Percentiles rank a stretch among this genome's conserved stretches.
Evolutionary conservation across 2,329 filamentous ascomycete genomes (phyloP).

Genomic region (Neodidymelliopsis sp.): DNA sequence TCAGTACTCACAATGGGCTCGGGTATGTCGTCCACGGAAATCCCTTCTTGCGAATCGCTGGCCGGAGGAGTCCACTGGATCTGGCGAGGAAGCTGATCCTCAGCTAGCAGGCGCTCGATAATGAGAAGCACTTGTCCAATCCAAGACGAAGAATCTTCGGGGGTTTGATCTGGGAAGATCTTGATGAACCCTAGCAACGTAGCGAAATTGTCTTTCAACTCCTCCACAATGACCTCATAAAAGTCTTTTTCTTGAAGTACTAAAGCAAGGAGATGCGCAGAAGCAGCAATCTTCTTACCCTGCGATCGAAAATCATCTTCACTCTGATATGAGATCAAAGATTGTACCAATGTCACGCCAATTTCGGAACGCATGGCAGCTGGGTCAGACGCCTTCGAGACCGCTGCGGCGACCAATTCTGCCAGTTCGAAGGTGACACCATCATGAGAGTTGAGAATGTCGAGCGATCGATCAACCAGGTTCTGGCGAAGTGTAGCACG

Average conservation of each 20-base stretch:
- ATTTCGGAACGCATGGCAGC: constrained; percentile 73
- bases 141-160: constrained; percentile 88
- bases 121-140: constrained; percentile 89
- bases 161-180: constrained; percentile 68
- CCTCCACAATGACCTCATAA: constrained; percentile 76
- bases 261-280: constrained; percentile 88
- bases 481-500: constrained; percentile 75
- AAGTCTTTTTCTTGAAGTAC: constrained; percentile 84
- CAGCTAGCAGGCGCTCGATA: constrained; percentile 86
- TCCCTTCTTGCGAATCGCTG: constrained; percentile 54
- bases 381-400: constrained; percentile 66
- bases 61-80: constrained; percentile 72
- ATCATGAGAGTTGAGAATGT: constrained; percentile 87
- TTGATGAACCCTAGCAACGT: constrained; percentile 82
- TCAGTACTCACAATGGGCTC: constrained; percentile 69
- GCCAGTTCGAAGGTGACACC: constrained; percentile 89
- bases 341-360: constrained; percentile 82
- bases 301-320: constrained; percentile 63
- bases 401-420: constrained; percentile 81
- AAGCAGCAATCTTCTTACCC: constrained; percentile 81
- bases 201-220: constrained; percentile 77
- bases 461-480: constrained; percentile 87
- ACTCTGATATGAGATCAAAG: constrained; percentile 73
- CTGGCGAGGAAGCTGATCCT: constrained; percentile 81
- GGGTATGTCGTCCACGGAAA: constrained; percentile 66